These are phyloP conservation scores for Torulaspora maleeae DNA, from an alignment of 805 yeast species.

Conservation along the genomic window DNA sequence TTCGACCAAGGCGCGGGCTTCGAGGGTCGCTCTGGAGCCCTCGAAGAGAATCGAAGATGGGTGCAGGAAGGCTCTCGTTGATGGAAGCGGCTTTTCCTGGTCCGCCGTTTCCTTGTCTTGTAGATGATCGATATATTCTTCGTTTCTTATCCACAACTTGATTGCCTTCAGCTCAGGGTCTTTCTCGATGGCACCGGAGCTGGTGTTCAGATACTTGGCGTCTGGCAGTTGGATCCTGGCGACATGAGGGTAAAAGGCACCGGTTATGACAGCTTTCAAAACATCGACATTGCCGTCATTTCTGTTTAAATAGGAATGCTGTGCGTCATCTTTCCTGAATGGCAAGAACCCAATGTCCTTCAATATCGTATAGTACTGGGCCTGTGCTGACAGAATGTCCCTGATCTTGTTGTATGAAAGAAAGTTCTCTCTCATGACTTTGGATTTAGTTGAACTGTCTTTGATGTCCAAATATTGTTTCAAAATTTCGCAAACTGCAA, in stretches of 20 bases:
- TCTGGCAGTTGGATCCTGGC: slow-evolving; percentile 81
- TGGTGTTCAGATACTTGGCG: slow-evolving; percentile 62
- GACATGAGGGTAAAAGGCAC: slow-evolving; percentile 77
- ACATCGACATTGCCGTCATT: slow-evolving; percentile 49
- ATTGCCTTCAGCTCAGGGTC: slow-evolving; percentile 76
- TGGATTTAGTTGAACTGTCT: slow-evolving; percentile 32
- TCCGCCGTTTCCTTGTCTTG: slow-evolving; percentile 15
- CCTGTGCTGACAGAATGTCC: slow-evolving; percentile 66
- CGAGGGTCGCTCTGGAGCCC: slow-evolving; percentile 31
- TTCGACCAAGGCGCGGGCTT: slow-evolving; percentile 22
- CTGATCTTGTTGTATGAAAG: slow-evolving; percentile 60
- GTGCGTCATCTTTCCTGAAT: slow-evolving; percentile 40
- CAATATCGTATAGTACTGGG: slow-evolving; percentile 65
- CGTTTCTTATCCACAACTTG: slow-evolving; percentile 69
- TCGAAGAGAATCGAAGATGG: slow-evolving; percentile 78
- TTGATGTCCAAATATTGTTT: slow-evolving; percentile 43
- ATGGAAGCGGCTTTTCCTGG: slow-evolving; percentile 39
- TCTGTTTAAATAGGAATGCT: slow-evolving; percentile 40
- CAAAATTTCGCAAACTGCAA: slow-evolving; percentile 60
- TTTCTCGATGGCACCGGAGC: slow-evolving; percentile 76
- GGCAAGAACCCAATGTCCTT: slow-evolving; percentile 77
- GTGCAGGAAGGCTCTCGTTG: slow-evolving; percentile 73
- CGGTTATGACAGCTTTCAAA: slow-evolving; percentile 65
- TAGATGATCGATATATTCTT: slow-evolving; percentile 41
- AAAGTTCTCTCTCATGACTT: slow-evolving; percentile 51